Percentiles rank a stretch among this genome's conserved stretches.
Conservation (phyloP, 1,284 basidiomycete species). For the Hemileccinum hortonii region DNA sequence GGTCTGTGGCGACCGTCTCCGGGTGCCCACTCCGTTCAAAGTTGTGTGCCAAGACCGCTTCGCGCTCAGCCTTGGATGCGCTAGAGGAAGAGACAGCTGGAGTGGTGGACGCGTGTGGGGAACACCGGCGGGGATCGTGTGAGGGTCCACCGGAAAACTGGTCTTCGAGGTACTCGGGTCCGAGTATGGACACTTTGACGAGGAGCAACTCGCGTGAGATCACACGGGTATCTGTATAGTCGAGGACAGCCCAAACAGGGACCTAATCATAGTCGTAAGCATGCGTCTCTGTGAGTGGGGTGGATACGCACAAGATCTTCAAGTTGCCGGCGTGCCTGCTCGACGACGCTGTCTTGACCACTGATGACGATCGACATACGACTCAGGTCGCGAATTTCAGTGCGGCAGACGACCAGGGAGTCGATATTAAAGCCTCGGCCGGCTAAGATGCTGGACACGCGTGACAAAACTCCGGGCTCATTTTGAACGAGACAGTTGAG, state of each 20-base stretch:
- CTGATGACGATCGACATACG: slow-evolving; percentile 98
- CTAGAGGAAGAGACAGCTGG: slow-evolving; percentile 6
- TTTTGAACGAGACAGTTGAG: no score
- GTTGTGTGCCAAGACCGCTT: slow-evolving; percentile 68
- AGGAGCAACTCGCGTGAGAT: slow-evolving; percentile 88
- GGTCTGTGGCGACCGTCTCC: slow-evolving; percentile 20
- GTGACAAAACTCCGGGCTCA: no score
- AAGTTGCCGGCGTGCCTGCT: slow-evolving; percentile 95
- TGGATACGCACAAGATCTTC: slow-evolving; percentile 53
- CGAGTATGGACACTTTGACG: slow-evolving; percentile 93
- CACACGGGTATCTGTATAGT: slow-evolving; percentile 89
- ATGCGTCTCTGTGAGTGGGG: no score
- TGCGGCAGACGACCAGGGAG: slow-evolving; percentile 97
- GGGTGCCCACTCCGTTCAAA: slow-evolving; percentile 63
- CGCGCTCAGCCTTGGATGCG: slow-evolving; percentile 60
- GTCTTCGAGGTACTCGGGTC: slow-evolving; percentile 94
- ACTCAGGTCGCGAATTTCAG: slow-evolving; percentile 95
- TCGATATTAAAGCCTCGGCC: slow-evolving; percentile 99
- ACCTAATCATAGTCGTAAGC: no score
- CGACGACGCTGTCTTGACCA: slow-evolving; percentile 97
- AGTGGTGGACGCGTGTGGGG: slow-evolving; percentile 3
- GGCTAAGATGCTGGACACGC: slow-evolving; percentile 85
- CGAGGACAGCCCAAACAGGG: slow-evolving; percentile 76
- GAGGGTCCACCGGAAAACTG: slow-evolving; percentile 83
- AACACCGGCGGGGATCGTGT: slow-evolving; percentile 58